Evolutionary conservation across 768 basidiomycete species (phyloP), one percentile per base, ranked within the genome.

Genomic region (Termitomyces sp.): DNA sequence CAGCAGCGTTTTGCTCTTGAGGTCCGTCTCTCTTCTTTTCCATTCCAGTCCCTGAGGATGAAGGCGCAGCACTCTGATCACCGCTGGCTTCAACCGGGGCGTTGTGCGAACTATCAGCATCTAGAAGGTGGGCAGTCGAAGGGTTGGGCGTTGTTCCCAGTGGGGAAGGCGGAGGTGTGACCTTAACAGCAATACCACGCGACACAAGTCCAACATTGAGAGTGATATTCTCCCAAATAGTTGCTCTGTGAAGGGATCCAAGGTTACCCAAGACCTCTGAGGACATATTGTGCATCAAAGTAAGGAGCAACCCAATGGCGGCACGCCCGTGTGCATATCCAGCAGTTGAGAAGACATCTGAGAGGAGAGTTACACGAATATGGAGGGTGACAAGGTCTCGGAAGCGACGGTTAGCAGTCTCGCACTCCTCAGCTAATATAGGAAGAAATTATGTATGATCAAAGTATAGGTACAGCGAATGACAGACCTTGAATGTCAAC

Each of bases 201-300:
- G 75, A 70, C 16, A 77, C 70, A 42, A 88, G 72, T 27, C 81
- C 83, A 18, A 79, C 75, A 63, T 88, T 89, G 52, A 97, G 79
- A 18, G 85, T 73, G 42, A 93, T 89, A 64, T 92, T 94, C 73
- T 96, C 93, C 89, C 91, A 93, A 6, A 93, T 82, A 60, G 84
- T 87, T 1, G 87, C 83, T 16, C 92, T 84, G 69, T 97, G 94
- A 6, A 98, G 75, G 47, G 81, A 72, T 3, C 95, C 96, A 30
- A 98, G 77, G 61, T 90, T 82, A 4, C 74, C 72, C 27, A 98
- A 73, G 30, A 93, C 81, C 61, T 85, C 77, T 18, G 83, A 78
- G 18, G 85, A 79, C 24, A 81, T 83, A 24, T 79, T 80, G 22
- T 77, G 80, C 79, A 88, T 87, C 49, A 97, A 72, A 4, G 84